Evolutionary conservation across 164 flowering plant genomes (phyloP), one percentile per base, ranked within the genome.

Genomic region (Magnolia sinica): DNA sequence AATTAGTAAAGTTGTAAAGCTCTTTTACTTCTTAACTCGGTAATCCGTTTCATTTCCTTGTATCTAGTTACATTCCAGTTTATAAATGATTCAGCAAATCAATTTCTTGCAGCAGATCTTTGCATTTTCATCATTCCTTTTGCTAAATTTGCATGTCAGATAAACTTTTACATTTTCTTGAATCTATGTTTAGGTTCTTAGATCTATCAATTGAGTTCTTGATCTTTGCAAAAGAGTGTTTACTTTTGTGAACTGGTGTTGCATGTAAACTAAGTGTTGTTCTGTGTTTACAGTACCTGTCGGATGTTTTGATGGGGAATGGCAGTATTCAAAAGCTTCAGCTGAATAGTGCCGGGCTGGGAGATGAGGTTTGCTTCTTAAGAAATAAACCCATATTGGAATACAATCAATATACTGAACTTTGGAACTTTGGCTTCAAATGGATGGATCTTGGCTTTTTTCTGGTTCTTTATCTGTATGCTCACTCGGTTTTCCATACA

Each of bases 351-450:
- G 79, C 86, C 75, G 89, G 84, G 79, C 73, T 96, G 59, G 97
- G 98, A 1, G 98, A 96, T 87, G 98, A 96, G 99, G 98, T 96
- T 74, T 55, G 87, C 70, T 77, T 78, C 51, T 31, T 29, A 68
- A 29, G 71, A 55, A 55, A 55, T 55, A 16, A 55, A 11, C 50
- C 13, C 10, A 22, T 64, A 37, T 68, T 68, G 20, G 29, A 8
- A 29, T 68, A 68, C 11, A 1, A 31, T 68, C 16, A 13, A 19
- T 68, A 37, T 37, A 37, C n/a, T 18, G 8, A 68, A 68, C n/a
- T 29, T 68, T 14, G 29, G 70, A n/a, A n/a, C 22, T 68, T 19
- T 59, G 52, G 37, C 29, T 73, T 49, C 3, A 50, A 51, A 27
- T 49, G 71, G 3, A 24, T 8, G 74, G 52, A 16, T 14, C 16